These are phyloP conservation scores for Centaurea solstitialis DNA, from an alignment of 129 eudicot species.

Conservation along the genomic window DNA sequence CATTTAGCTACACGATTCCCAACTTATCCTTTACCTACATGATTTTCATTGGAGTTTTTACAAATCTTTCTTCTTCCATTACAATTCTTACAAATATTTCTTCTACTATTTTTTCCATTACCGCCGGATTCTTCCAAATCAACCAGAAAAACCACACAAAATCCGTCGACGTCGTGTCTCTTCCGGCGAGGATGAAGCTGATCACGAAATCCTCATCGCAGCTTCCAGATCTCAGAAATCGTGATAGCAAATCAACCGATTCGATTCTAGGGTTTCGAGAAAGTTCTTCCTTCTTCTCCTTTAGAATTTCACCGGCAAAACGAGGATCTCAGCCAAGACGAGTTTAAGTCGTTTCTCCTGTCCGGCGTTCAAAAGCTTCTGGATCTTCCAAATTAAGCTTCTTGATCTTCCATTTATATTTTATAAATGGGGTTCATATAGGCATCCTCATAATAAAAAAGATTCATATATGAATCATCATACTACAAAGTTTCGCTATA, in stretches of 20 bases:
- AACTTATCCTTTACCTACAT: no score
- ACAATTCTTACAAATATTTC: no score
- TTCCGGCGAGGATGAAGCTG: slow-evolving; percentile 59
- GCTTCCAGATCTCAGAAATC: slow-evolving; percentile 43
- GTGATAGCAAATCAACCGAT: slow-evolving; percentile 27
- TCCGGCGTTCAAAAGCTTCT: slow-evolving; percentile 25
- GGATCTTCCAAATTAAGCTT: slow-evolving; percentile 58
- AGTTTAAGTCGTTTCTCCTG: slow-evolving; percentile 20
- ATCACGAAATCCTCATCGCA: slow-evolving; percentile 50
- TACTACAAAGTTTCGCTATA: no score
- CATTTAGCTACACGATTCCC: no score
- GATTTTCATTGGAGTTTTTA: no score
- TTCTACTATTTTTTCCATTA: no score
- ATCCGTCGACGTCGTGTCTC: slow-evolving; percentile 35
- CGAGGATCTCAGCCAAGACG: slow-evolving; percentile 19
- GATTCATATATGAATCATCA: no score
- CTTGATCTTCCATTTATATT: no score
- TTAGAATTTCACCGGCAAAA: slow-evolving; percentile 23
- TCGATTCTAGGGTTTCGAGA: background rate
- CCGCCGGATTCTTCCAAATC: slow-evolving; percentile 20
- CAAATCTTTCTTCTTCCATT: no score
- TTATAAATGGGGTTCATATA: no score
- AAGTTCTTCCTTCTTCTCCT: slow-evolving; percentile 28
- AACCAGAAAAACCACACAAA: slow-evolving; percentile 34
- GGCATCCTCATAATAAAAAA: no score